Evolutionary conservation across 2,329 filamentous ascomycete species (phyloP).

Genomic region (Botrytis medusae): DNA sequence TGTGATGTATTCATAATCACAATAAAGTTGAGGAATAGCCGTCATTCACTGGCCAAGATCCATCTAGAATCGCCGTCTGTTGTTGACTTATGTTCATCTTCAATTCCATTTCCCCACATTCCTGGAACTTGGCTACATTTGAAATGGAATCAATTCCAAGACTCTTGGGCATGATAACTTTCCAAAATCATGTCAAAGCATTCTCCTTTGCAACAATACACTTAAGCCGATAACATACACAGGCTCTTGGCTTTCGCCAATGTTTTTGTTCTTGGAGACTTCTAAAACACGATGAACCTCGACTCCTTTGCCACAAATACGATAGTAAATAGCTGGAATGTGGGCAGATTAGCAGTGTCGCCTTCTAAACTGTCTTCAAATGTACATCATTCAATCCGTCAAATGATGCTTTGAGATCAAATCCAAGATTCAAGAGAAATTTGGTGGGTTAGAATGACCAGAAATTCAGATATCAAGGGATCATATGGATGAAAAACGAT

Average conservation of each 20-base stretch:
- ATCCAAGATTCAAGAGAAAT: background rate
- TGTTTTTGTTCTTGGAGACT: background rate
- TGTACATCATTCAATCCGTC: background rate
- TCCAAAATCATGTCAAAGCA: background rate
- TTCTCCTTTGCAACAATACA: background rate
- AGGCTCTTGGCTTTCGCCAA: background rate
- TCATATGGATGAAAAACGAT: background rate
- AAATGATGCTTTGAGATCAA: background rate
- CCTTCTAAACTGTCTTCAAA: background rate
- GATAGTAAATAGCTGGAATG: background rate
- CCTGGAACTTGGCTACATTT: background rate
- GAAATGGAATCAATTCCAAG: background rate
- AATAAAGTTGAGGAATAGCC: background rate
- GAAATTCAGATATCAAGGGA: background rate
- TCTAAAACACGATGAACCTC: background rate
- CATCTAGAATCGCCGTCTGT: background rate
- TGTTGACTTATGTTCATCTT: background rate
- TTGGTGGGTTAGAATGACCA: background rate
- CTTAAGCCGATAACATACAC: background rate
- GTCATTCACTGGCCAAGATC: background rate
- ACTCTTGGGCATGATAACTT: conserved; percentile 7
- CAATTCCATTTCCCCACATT: background rate
- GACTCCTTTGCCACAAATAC: background rate
- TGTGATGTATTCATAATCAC: background rate
- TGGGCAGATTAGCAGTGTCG: background rate